Evolutionary conservation across 306 rosid genomes (phyloP).

Genomic region (Vachellia collinsii): DNA sequence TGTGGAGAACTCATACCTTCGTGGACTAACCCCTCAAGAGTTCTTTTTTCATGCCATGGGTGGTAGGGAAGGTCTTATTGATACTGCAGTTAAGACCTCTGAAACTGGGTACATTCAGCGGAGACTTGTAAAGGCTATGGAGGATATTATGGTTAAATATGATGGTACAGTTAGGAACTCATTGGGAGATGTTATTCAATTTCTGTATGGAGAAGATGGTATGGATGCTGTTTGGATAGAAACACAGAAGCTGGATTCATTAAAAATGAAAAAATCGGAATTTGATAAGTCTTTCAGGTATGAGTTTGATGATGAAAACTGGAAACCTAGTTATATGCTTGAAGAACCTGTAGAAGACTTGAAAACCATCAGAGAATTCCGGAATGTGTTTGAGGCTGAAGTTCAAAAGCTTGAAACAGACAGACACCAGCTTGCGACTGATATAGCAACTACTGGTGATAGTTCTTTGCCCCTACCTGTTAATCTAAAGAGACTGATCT

Average conservation of each 20-base stretch:
- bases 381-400: constrained; percentile 97
- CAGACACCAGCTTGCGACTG: constrained; percentile 84
- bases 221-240: constrained; percentile 99
- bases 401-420: constrained; percentile 88
- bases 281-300: constrained; percentile 82
- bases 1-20: constrained; percentile 95
- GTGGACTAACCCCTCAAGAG: constrained; percentile 98
- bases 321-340: constrained; percentile 96
- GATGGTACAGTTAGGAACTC: constrained; percentile 99
- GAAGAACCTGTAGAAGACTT: constrained; percentile 95
- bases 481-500: constrained; percentile 93
- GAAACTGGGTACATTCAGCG: constrained; percentile 99
- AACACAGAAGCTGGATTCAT: constrained; percentile 90
- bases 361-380: constrained; percentile 93
- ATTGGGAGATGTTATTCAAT: constrained; percentile 96
- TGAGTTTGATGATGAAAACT: constrained; percentile 89
- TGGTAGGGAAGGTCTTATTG: constrained; percentile 99
- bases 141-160: constrained; percentile 98
- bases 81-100: constrained; percentile 98
- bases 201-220: constrained; percentile 98
- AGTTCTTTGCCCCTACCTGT: constrained; percentile 93
- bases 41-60: constrained; percentile 99
- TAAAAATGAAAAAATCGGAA: constrained; percentile 88
- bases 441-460: constrained; percentile 86
- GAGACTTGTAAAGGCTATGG: constrained; percentile 99